Evolutionary conservation across 208 protist genomes (phyloP), one percentile per base, ranked within the genome.

Genomic region (Lotmaria passim): DNA sequence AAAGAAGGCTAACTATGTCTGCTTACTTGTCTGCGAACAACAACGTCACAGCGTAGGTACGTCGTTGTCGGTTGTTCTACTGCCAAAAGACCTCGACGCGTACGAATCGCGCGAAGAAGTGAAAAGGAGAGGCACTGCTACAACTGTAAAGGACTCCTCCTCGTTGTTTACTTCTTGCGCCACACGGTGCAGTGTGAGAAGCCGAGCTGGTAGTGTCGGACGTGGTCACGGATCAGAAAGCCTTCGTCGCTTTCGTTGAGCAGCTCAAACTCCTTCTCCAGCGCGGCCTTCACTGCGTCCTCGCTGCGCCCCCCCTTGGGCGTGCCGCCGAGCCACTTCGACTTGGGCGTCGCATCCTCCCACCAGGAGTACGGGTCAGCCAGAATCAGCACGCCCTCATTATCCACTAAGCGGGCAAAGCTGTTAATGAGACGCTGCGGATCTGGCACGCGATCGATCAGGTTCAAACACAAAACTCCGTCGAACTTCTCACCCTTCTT

Each of bases 161-260:
- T 43, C 61, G 24, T 7, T 21, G 33, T 33, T 67, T 58, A 75
- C 59, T 69, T 74, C 64, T 50, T 75, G 41, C 79, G 72, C 89
- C 86, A 96, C 24, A 96, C 83, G 0, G 82, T 93, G 72, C 87
- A 94, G 78, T 97, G 86, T 0, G 87, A 80, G 38, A 96, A 85
- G 26, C 87, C 89, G 43, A 93, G 79, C 61, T 97, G 93, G 73
- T 95, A 95, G 47, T 94, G 94, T 8, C 92, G 79, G 26, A 85
- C 61, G 61, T 94, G 89, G 33, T 96, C 87, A 21, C 93, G 87
- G 65, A 97, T 96, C 24, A 97, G 71, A 62, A 97, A 97, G 19
- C 79, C 79, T 79, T 94, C 86, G 57, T 97, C 90, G 7, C 60
- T 75, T 44, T 90, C 83, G 30, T 34, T 72, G n/a, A 93, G 77